phyloP scores from a whole-genome alignment of 352 stramenopile species.

The Blastocystis hominis region DNA sequence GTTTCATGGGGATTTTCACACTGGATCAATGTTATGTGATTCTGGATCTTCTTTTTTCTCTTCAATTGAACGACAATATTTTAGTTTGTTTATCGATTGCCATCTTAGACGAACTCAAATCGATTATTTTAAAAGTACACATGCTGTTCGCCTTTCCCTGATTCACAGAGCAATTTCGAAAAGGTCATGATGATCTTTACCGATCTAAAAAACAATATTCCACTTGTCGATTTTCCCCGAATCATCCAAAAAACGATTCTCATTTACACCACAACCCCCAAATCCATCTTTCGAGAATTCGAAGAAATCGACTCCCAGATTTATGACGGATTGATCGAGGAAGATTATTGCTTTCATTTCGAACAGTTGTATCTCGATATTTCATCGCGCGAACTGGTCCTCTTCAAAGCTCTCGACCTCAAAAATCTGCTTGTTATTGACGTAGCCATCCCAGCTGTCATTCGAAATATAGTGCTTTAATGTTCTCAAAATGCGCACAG shows the following conservation, averaged over 20 bases:
- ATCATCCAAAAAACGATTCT: slow-evolving; percentile 5
- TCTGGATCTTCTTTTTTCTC: slow-evolving; percentile 39
- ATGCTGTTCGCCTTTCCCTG: neutral
- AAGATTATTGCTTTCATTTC: neutral
- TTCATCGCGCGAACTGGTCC: neutral
- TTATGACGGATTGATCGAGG: neutral
- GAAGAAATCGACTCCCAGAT: neutral
- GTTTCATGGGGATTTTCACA: slow-evolving; percentile 25
- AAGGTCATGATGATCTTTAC: slow-evolving; percentile 9
- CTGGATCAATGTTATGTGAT: neutral
- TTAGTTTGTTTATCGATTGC: slow-evolving; percentile 36
- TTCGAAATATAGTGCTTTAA: slow-evolving; percentile 7
- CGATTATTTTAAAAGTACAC: slow-evolving; percentile 5
- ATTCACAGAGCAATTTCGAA: slow-evolving; percentile 3
- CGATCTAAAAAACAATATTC: slow-evolving; percentile 43
- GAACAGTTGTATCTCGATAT: neutral
- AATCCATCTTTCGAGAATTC: neutral
- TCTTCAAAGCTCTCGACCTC: neutral
- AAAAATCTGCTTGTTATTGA: slow-evolving; percentile 27
- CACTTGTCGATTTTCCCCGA: neutral
- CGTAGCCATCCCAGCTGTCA: neutral
- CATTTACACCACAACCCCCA: slow-evolving; percentile 7
- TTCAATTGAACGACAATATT: neutral
- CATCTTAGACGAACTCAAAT: neutral
- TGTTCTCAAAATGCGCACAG: slow-evolving; percentile 8